Evolutionary conservation across 495 filamentous ascomycete species (phyloP).

Genomic region (Parathielavia hyrcaniae): DNA sequence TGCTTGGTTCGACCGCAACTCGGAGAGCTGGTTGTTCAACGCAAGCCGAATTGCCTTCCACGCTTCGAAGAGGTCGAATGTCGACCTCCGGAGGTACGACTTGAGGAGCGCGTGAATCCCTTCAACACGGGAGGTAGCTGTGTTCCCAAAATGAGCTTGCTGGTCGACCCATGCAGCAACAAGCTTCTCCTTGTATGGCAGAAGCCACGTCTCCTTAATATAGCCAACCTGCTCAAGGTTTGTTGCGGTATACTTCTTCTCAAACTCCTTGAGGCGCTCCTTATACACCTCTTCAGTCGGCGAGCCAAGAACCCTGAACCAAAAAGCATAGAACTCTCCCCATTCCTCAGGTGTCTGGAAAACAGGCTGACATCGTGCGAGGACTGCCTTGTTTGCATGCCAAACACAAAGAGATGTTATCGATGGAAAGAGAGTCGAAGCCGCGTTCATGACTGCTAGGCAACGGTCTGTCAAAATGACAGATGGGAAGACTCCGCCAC

Average conservation of each 20-base stretch:
- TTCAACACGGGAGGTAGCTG: too few species aligned
- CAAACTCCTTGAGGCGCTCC: neutral
- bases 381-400: slow-evolving; percentile 1
- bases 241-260: neutral
- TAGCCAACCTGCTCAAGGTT: neutral
- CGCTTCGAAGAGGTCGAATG: neutral
- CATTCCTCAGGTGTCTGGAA: too few species aligned
- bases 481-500: too few species aligned
- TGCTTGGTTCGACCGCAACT: neutral
- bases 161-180: too few species aligned
- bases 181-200: slow-evolving; percentile 3
- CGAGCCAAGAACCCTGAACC: too few species aligned
- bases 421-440: neutral
- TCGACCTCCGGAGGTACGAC: slow-evolving; percentile 2
- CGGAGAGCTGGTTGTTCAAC: slow-evolving; percentile 1
- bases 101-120: too few species aligned
- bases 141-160: too few species aligned
- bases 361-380: too few species aligned
- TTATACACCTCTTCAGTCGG: too few species aligned
- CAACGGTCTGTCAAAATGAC: neutral
- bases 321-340: too few species aligned
- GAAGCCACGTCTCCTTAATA: too few species aligned
- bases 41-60: slow-evolving; percentile 1
- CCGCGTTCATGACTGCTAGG: neutral
- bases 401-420: neutral